phyloP scores from a whole-genome alignment of 345 rosid species.

The Eucalyptus brandiana region DNA sequence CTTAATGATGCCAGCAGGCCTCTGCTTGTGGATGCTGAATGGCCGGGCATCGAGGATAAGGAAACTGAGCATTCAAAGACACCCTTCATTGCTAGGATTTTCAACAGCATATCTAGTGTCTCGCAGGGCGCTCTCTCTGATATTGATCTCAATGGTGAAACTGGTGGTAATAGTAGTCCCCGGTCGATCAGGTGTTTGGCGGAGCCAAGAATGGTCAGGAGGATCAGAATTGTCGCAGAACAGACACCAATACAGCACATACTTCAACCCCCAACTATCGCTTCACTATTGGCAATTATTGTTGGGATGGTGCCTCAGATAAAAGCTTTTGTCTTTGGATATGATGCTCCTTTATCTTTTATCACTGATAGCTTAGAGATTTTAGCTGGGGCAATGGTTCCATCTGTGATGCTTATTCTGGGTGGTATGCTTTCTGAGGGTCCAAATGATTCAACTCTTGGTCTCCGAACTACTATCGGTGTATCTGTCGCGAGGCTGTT shows the following conservation, averaged over 20 bases:
- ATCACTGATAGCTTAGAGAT: conserved; percentile 80
- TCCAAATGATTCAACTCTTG: conserved; percentile 74
- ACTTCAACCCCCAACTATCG: conserved; percentile 88
- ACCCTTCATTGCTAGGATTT: conserved; percentile 67
- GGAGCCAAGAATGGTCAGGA: conserved; percentile 86
- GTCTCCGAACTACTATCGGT: conserved; percentile 68
- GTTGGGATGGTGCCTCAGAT: conserved; percentile 71
- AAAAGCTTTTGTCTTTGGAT: conserved; percentile 54
- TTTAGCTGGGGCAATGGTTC: conserved; percentile 82
- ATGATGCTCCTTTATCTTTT: conserved; percentile 76
- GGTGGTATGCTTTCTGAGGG: conserved; percentile 97
- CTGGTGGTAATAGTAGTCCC: conserved; percentile 31
- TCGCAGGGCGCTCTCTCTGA: conserved; percentile 48
- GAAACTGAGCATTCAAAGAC: conserved; percentile 80
- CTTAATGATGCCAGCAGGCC: conserved; percentile 44
- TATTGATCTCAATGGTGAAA: conserved; percentile 30
- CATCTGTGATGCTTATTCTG: conserved; percentile 94
- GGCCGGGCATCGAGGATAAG: conserved; percentile 95
- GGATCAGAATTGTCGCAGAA: conserved; percentile 78
- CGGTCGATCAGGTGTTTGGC: conserved; percentile 62
- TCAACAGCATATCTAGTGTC: conserved; percentile 33
- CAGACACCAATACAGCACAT: conserved; percentile 84
- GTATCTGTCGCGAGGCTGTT: conserved; percentile 67
- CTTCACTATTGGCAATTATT: conserved; percentile 74
- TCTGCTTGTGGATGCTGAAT: conserved; percentile 82